These are phyloP conservation scores for Pythium volutum DNA, from an alignment of 352 stramenopile genomes.

Conservation along the genomic window DNA sequence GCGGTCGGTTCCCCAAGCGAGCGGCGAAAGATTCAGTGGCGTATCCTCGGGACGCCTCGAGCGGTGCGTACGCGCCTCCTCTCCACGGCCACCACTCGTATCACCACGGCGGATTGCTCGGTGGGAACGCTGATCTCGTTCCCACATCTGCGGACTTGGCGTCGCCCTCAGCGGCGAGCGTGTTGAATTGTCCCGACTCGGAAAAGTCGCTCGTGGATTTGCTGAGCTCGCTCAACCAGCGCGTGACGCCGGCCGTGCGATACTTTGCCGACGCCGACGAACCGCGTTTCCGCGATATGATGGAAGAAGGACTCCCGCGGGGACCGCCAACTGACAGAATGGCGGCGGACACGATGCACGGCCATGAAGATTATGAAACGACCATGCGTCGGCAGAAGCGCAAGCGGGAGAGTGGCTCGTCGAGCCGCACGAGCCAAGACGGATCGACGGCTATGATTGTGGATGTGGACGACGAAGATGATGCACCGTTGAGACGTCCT, in stretches of 20 bases:
- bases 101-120: background rate
- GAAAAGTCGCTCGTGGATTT: conserved; percentile 65
- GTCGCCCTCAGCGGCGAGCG: conserved; percentile 49
- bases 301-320: background rate
- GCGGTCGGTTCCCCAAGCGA: conserved; percentile 34
- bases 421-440: background rate
- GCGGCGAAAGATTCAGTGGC: conserved; percentile 45
- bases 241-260: conserved; percentile 24
- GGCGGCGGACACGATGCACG: too few relatives aligned
- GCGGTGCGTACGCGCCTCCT: background rate
- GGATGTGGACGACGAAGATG: background rate
- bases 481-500: background rate
- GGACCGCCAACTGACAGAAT: background rate
- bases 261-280: conserved; percentile 22
- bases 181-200: conserved; percentile 66
- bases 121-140: conserved; percentile 5
- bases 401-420: conserved; percentile 23
- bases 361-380: background rate
- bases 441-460: background rate
- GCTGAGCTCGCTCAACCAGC: conserved; percentile 59
- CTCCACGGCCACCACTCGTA: background rate
- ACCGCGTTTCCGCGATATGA: conserved; percentile 5
- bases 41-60: conserved; percentile 2
- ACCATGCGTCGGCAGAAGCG: conserved; percentile 21
- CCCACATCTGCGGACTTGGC: conserved; percentile 17